Conservation (phyloP, 768 basidiomycete species). For the Pholiota molesta region DNA sequence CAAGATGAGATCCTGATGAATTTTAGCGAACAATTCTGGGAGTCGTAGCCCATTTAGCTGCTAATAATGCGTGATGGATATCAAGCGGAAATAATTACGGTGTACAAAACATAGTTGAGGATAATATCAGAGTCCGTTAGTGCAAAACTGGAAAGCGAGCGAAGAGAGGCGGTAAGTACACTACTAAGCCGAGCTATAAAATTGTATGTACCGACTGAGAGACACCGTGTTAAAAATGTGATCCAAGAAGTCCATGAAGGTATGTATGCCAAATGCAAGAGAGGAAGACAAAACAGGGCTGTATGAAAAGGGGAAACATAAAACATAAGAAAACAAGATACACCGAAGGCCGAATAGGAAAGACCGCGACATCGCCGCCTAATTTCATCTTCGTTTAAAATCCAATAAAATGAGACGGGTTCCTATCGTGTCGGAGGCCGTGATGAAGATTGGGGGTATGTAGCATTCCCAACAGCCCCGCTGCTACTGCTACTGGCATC, state of each 20-base stretch:
- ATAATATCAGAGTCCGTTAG: constrained; percentile 1
- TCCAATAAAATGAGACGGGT: constrained; percentile 3
- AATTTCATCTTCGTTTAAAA: constrained; percentile 8
- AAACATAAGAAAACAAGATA: constrained; percentile 12
- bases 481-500: background rate
- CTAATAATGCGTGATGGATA: background rate
- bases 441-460: constrained; percentile 23
- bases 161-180: background rate
- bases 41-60: background rate
- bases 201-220: background rate
- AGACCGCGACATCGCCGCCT: too few species aligned
- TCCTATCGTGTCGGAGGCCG: constrained; percentile 34
- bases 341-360: background rate
- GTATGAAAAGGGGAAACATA: background rate
- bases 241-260: constrained; percentile 7
- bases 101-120: background rate
- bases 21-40: too few species aligned
- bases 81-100: background rate
- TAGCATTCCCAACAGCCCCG: background rate
- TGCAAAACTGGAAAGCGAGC: background rate
- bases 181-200: background rate
- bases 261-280: constrained; percentile 9
- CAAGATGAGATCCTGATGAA: background rate
- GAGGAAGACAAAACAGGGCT: background rate
- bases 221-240: background rate